Conservation (phyloP, 257 asterid species). For the Petrea volubilis region DNA sequence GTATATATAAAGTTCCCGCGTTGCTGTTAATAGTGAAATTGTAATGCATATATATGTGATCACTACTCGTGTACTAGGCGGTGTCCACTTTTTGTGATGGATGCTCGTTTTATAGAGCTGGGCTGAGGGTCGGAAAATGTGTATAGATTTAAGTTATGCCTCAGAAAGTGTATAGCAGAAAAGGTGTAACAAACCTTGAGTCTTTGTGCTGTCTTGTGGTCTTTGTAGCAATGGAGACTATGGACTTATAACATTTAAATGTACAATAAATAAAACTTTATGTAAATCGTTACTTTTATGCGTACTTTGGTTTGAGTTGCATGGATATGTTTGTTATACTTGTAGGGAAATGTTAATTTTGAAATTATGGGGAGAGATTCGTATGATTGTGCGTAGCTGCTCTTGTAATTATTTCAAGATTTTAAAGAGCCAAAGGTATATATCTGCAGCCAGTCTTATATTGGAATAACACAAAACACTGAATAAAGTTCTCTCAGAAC, state of each 20-base stretch:
- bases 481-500: not conserved
- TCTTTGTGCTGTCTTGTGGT: not conserved
- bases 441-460: too few relatives aligned
- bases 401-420: too few relatives aligned
- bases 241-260: slow-evolving; percentile 22
- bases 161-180: slow-evolving; percentile 37
- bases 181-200: slow-evolving; percentile 14
- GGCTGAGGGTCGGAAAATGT: slow-evolving; percentile 26
- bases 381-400: too few relatives aligned
- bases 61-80: slow-evolving; percentile 22
- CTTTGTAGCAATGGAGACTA: slow-evolving; percentile 14
- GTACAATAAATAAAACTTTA: not conserved
- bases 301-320: not conserved
- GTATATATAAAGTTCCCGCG: slow-evolving; percentile 36
- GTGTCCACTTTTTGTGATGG: slow-evolving; percentile 51
- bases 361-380: too few relatives aligned
- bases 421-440: too few relatives aligned
- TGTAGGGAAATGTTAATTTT: not conserved
- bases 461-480: not conserved
- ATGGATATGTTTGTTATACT: not conserved
- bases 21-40: slow-evolving; percentile 20
- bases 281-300: not conserved
- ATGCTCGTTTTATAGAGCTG: slow-evolving; percentile 36
- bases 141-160: slow-evolving; percentile 30
- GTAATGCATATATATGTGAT: slow-evolving; percentile 21